Base-by-base conservation (phyloP, 805 yeast genomes). In the Isabelozyma heimii region DNA sequence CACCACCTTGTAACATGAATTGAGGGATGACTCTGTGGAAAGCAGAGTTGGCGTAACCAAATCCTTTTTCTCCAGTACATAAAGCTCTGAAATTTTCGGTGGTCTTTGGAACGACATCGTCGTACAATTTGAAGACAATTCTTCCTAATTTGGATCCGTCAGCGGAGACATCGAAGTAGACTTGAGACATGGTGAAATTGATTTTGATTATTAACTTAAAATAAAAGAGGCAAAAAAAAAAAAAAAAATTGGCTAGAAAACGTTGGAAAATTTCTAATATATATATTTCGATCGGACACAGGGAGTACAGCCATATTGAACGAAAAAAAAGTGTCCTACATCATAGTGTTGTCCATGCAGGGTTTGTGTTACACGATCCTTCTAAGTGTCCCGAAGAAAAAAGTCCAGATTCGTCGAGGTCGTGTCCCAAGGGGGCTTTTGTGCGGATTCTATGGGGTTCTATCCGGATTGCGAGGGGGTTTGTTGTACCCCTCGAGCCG, bases 21-120 rank as follows among this genome's bases (percentile, higher is more conserved):
- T 87, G 84, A 57, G 97, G 97, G 65, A 91, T 91, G 57, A 91
- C 96, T 79, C 97, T 87, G 89, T 91, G 97, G 94, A 92, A 91
- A 57, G 84, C 77, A 44, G 95, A 88, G 63, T 79, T 81, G 67
- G 85, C 84, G 82, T 85, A 91, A 52, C 97, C 97, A 63, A 76
- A 88, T 53, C 97, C 98, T 82, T 90, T 87, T 78, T 89, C 97
- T 61, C 97, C 97, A 54, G 97, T 86, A 68, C 87, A 82, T 60
- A 86, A 71, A 49, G 91, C 90, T 76, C 88, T 81, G 81, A 86
- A 86, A 73, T 86, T 86, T 71, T 84, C 90, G 58, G 88, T 79
- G 46, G 91, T 86, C 79, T 85, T 85, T 71, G 92, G 92, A 33
- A 72, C 76, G 61, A 78, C 86, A 48, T 73, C 75, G 64, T 68